phyloP scores from a whole-genome alignment of 148 eudicot species.

The Arctostaphylos glauca region DNA sequence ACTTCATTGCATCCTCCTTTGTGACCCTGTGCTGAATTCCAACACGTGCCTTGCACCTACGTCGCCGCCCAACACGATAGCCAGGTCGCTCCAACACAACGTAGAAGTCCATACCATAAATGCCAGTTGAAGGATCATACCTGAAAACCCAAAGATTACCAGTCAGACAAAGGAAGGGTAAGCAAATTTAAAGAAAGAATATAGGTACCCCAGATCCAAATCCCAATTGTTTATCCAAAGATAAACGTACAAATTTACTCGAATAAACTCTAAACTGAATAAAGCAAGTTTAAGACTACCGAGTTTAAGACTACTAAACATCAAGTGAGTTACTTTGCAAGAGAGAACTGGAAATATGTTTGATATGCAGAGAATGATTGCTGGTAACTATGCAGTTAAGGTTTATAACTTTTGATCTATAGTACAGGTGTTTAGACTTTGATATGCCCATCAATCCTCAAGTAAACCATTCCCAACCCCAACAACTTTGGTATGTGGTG shows the following conservation, averaged over 20 bases:
- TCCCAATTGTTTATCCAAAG: neutral
- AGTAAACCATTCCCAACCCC: neutral
- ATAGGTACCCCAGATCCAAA: neutral
- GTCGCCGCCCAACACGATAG: slow-evolving; percentile 70
- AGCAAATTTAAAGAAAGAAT: neutral
- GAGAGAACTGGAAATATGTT: neutral
- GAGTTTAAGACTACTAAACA: neutral
- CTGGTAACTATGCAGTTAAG: too few relatives aligned
- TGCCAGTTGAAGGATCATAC: slow-evolving; percentile 81
- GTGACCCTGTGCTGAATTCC: slow-evolving; percentile 83
- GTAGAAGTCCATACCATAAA: slow-evolving; percentile 76
- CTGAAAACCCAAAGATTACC: slow-evolving; percentile 19
- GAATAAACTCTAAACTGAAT: neutral
- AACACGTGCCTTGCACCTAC: slow-evolving; percentile 78
- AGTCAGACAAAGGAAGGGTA: neutral
- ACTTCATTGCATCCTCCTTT: slow-evolving; percentile 77
- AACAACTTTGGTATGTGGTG: neutral
- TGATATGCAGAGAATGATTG: too few relatives aligned
- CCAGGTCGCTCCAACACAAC: slow-evolving; percentile 76
- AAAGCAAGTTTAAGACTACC: neutral
- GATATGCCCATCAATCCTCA: neutral
- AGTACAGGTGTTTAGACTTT: too few relatives aligned
- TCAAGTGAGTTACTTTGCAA: neutral
- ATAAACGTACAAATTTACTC: neutral
- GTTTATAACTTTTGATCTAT: too few relatives aligned